phyloP scores from a whole-genome alignment of 495 filamentous ascomycete species.

The Sabuloglossum arenarium region DNA sequence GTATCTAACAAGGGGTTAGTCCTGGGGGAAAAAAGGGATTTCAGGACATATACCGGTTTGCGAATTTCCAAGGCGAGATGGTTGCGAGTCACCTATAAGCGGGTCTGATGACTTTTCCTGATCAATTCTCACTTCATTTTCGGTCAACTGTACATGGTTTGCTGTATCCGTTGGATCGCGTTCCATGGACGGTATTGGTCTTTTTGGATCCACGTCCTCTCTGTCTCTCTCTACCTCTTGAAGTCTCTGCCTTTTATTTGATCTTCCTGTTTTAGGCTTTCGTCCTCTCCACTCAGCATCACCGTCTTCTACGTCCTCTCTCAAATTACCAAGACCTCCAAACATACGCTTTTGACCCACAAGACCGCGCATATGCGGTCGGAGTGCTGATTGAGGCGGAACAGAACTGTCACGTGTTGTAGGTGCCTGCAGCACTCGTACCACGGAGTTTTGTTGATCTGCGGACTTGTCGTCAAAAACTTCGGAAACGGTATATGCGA shows the following conservation, averaged over 20 bases:
- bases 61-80: not conserved
- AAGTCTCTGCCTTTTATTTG: not conserved
- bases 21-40: not conserved
- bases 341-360: not conserved
- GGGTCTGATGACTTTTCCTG: not conserved
- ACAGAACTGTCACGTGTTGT: constrained; percentile 4
- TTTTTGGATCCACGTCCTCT: not conserved
- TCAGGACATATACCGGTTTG: not conserved
- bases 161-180: not conserved
- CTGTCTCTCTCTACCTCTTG: not conserved
- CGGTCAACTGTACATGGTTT: not conserved
- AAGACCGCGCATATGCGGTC: constrained; percentile 1
- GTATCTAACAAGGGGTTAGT: not conserved
- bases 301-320: not conserved
- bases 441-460: not conserved
- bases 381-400: constrained; percentile 5
- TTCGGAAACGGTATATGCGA: constrained; percentile 4
- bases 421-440: constrained; percentile 4
- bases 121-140: not conserved
- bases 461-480: constrained; percentile 6
- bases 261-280: not conserved
- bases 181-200: not conserved
- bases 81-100: not conserved
- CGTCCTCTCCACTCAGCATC: not conserved
- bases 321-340: not conserved